phyloP scores from a whole-genome alignment of 1,284 basidiomycete species.

The Cutaneotrichosporon mucoides region DNA sequence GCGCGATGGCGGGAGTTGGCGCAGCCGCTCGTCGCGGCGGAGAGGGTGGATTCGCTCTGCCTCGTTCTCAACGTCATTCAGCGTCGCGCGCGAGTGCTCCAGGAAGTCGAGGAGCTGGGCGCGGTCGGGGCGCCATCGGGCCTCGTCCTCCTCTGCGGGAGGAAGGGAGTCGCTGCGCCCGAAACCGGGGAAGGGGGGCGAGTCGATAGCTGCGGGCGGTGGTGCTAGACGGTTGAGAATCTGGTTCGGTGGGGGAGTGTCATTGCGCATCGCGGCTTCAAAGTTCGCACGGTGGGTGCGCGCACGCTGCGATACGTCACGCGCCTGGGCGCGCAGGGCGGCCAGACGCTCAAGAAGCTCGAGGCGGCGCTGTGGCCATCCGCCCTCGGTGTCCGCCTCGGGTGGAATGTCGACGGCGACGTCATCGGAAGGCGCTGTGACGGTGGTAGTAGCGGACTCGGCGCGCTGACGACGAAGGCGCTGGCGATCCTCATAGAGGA shows the following conservation, averaged over 20 bases:
- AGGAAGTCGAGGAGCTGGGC: slow-evolving; percentile 6
- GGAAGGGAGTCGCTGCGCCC: background rate
- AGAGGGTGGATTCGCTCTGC: no score
- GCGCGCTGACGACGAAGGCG: background rate
- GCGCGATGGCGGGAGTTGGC: no score
- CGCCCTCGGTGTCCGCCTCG: slow-evolving; percentile 1
- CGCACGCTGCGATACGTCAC: background rate
- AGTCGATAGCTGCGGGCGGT: background rate
- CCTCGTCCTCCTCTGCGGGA: background rate
- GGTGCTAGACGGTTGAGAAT: background rate
- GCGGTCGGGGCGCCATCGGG: slow-evolving; percentile 3
- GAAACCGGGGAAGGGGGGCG: background rate
- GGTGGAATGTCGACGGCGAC: no score
- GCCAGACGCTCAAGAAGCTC: background rate
- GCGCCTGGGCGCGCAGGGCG: background rate
- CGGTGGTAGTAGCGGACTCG: no score
- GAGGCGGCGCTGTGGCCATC: slow-evolving; percentile 6
- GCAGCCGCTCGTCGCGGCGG: no score
- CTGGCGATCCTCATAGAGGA: slow-evolving; percentile 9
- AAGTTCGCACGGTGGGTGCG: background rate
- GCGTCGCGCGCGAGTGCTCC: no score
- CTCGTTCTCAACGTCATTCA: no score
- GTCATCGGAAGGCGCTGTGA: no score
- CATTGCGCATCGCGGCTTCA: background rate
- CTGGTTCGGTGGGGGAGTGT: background rate